Conservation (phyloP, 106 monocot genomes). For the Acorus calamus region DNA sequence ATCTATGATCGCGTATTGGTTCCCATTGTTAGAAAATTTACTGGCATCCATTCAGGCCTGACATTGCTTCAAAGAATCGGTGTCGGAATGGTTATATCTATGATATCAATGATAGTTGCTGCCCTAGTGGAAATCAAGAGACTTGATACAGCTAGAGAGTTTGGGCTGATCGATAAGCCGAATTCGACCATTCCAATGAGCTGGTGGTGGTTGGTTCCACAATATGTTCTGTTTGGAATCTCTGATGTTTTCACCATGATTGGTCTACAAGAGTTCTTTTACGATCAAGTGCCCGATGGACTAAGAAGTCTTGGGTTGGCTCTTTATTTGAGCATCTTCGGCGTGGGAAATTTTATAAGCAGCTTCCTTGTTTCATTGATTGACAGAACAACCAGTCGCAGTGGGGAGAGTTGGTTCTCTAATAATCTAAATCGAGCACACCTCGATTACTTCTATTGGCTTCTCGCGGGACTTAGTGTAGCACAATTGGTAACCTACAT, state of each 20-base stretch:
- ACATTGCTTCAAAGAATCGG: conserved; percentile 52
- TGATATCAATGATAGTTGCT: conserved; percentile 21
- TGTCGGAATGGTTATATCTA: conserved; percentile 27
- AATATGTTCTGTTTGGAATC: conserved; percentile 22
- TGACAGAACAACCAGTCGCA: not conserved
- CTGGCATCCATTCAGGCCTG: conserved; percentile 23
- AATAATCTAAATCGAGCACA: conserved; percentile 11
- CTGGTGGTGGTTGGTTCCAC: conserved; percentile 24
- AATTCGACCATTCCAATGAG: conserved; percentile 14
- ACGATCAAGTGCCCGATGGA: conserved; percentile 25
- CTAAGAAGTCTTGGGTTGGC: conserved; percentile 29
- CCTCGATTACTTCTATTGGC: conserved; percentile 23
- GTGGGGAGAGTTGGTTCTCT: conserved; percentile 15
- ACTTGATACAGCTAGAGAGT: conserved; percentile 13
- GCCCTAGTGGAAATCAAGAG: conserved; percentile 25
- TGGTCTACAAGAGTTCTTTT: conserved; percentile 31
- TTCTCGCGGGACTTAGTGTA: too few relatives aligned
- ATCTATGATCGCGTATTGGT: conserved; percentile 39
- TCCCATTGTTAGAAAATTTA: conserved; percentile 19
- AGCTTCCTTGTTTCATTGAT: conserved; percentile 18
- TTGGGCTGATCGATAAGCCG: conserved; percentile 18
- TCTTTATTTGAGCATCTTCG: conserved; percentile 25
- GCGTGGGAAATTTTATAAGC: conserved; percentile 24
- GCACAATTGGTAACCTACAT: too few relatives aligned
- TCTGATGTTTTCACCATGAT: conserved; percentile 23